These are phyloP conservation scores for Trypanosoma theileri DNA, from an alignment of 208 protist species.

Conservation along the genomic window DNA sequence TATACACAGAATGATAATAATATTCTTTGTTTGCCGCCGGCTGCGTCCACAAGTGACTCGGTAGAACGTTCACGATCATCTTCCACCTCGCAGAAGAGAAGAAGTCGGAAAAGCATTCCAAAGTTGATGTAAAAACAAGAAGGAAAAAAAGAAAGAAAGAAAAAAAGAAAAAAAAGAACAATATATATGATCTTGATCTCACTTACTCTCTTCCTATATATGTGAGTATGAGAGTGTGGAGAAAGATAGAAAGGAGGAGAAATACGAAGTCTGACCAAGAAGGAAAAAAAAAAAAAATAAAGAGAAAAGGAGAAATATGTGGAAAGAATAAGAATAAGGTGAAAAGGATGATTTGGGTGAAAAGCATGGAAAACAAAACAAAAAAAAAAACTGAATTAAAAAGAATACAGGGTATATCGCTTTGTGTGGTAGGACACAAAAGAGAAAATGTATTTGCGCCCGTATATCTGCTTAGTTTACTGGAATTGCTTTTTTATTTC, in stretches of 20 bases:
- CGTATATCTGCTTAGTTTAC: background rate
- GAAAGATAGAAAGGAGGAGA: background rate
- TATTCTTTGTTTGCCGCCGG: slow-evolving; percentile 38
- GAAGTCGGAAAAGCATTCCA: background rate
- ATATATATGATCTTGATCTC: too few relatives aligned
- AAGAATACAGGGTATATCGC: background rate
- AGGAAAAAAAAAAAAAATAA: background rate
- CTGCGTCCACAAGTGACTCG: too few relatives aligned
- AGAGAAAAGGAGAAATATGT: background rate
- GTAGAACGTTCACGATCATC: background rate
- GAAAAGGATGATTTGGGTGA: background rate
- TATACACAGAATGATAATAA: slow-evolving; percentile 88
- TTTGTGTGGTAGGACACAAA: background rate
- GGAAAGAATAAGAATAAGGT: background rate
- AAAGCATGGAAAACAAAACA: slow-evolving; percentile 1
- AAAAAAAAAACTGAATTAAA: slow-evolving; percentile 10
- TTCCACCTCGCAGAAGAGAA: background rate
- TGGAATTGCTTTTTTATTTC: slow-evolving; percentile 17
- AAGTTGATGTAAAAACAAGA: slow-evolving; percentile 12
- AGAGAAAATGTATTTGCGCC: background rate
- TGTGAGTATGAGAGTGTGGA: too few relatives aligned
- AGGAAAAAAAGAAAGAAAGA: background rate
- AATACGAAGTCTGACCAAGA: background rate
- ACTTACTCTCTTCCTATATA: too few relatives aligned
- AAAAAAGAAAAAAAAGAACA: background rate